Percentiles rank a stretch among this genome's conserved stretches.
These are phyloP conservation scores for Fraxinus baroniana DNA, from an alignment of 305 asterid genomes.

Conservation along the genomic window DNA sequence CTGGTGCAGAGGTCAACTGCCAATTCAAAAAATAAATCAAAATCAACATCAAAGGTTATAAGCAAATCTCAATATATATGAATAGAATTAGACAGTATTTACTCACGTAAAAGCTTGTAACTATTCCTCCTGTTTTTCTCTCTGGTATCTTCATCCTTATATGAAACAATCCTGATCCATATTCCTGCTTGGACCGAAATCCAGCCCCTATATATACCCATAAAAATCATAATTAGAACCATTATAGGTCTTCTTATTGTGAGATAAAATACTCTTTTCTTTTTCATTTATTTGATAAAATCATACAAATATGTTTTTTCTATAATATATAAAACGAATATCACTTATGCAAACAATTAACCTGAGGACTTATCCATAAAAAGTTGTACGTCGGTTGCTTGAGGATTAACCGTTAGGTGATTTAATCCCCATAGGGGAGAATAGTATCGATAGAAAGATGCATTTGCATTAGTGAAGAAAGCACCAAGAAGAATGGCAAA, in stretches of 20 bases:
- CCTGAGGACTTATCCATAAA: constrained; percentile 41
- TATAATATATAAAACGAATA: background rate
- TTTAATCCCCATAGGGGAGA: constrained; percentile 38
- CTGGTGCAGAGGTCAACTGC: constrained; percentile 37
- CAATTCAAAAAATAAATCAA: background rate
- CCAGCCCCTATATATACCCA: constrained; percentile 43
- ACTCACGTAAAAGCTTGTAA: constrained; percentile 47
- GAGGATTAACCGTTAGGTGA: constrained; percentile 35
- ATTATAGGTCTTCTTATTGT: background rate
- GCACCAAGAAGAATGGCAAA: background rate
- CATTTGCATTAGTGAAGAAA: constrained; percentile 10
- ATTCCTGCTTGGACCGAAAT: constrained; percentile 46
- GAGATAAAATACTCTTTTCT: too few species aligned
- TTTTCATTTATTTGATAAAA: too few species aligned
- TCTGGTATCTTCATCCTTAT: constrained; percentile 46
- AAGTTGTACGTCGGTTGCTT: constrained; percentile 39
- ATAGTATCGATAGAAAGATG: constrained; percentile 35
- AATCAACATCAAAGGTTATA: background rate
- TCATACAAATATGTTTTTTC: too few species aligned
- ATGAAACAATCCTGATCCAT: constrained; percentile 46
- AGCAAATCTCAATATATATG: background rate
- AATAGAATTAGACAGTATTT: background rate
- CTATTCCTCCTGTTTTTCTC: constrained; percentile 39
- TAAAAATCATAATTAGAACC: background rate
- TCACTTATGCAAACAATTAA: background rate